A percentile compares a stretch with the other conserved stretches of the same genome.
Evolutionary conservation across 2,329 filamentous ascomycete species (phyloP).

Genomic region (Pseudovirgaria hyperparasitica): DNA sequence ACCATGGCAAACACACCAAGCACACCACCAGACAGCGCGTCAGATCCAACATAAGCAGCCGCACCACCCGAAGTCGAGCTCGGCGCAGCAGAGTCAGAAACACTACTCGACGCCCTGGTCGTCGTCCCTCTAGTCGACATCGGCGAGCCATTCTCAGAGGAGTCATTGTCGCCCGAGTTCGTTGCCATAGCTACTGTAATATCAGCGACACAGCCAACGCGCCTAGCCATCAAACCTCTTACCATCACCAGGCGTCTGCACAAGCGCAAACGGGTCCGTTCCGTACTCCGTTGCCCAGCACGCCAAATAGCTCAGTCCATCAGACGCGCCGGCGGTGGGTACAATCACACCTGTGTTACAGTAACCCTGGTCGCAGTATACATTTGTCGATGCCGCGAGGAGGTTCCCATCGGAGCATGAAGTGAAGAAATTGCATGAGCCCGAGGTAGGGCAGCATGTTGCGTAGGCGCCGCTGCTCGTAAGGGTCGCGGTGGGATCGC

Average conservation of each 20-base stretch:
- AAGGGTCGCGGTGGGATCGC: conserved; percentile 14
- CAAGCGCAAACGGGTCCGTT: conserved; percentile 5
- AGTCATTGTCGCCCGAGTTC: too few species aligned
- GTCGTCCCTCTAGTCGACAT: too few species aligned
- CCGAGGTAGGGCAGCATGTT: conserved; percentile 10
- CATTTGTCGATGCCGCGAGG: conserved; percentile 9
- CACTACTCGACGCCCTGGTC: too few species aligned
- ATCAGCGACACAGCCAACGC: too few species aligned
- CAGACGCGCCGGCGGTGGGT: conserved; percentile 9
- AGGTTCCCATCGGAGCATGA: conserved; percentile 10
- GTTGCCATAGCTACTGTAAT: too few species aligned
- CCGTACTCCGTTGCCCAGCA: conserved; percentile 14
- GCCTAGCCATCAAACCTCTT: too few species aligned
- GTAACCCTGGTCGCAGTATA: conserved; percentile 12
- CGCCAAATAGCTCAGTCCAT: conserved; percentile 9
- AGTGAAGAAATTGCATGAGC: conserved; percentile 12
- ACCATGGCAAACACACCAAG: too few species aligned
- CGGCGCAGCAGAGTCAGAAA: too few species aligned
- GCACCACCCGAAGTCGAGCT: too few species aligned
- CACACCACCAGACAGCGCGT: too few species aligned
- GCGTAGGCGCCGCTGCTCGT: conserved; percentile 10
- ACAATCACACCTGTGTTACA: conserved; percentile 15
- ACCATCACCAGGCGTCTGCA: conserved; percentile 5
- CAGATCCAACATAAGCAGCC: too few species aligned
- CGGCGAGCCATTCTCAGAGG: too few species aligned